These are phyloP conservation scores for Solanum pennellii DNA, from an alignment of 257 asterid genomes.

Conservation along the genomic window DNA sequence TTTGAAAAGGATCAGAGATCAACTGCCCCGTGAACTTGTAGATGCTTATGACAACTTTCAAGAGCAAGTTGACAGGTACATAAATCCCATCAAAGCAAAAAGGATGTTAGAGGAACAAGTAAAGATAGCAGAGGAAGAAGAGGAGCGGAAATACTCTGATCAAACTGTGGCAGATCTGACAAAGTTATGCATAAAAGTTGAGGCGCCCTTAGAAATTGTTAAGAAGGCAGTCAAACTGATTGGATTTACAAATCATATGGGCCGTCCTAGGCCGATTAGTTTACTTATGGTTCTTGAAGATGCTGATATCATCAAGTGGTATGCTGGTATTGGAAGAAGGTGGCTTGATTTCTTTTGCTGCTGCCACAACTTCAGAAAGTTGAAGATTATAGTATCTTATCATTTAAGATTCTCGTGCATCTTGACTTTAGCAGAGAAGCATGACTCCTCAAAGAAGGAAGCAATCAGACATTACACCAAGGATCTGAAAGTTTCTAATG, in stretches of 20 bases:
- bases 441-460: conserved; percentile 71
- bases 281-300: conserved; percentile 76
- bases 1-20: conserved; percentile 58
- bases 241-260: conserved; percentile 83
- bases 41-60: conserved; percentile 67
- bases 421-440: conserved; percentile 80
- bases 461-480: conserved; percentile 66
- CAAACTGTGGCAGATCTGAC: conserved; percentile 66
- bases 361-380: conserved; percentile 69
- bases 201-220: conserved; percentile 64
- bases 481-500: conserved; percentile 44
- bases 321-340: conserved; percentile 83
- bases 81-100: conserved; percentile 62
- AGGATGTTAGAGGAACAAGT: conserved; percentile 46
- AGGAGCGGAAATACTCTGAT: conserved; percentile 50
- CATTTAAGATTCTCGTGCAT: conserved; percentile 86
- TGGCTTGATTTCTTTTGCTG: conserved; percentile 83
- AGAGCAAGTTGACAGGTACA: conserved; percentile 52
- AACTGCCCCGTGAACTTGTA: conserved; percentile 67
- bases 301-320: conserved; percentile 74
- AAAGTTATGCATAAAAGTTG: conserved; percentile 52
- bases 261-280: conserved; percentile 84
- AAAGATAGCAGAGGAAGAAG: conserved; percentile 51
- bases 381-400: conserved; percentile 53
- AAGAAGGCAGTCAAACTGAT: conserved; percentile 48